These are phyloP conservation scores for Ogataea minuta DNA, from an alignment of 805 yeast species.

Conservation along the genomic window DNA sequence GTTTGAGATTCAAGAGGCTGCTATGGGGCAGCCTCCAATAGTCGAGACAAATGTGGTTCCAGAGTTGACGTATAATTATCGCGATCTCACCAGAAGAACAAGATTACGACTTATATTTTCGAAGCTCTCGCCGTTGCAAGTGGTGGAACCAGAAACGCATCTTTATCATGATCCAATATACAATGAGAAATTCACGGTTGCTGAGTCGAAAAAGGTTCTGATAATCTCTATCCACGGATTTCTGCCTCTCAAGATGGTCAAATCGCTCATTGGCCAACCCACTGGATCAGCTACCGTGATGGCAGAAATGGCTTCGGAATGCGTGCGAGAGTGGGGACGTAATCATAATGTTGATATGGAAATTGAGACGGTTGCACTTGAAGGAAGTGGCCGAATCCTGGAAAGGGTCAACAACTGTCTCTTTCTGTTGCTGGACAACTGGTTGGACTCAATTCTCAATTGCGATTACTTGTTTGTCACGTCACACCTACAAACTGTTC, in stretches of 20 bases:
- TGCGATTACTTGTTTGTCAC: conserved; percentile 85
- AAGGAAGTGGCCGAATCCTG: conserved; percentile 85
- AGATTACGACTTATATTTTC: conserved; percentile 27
- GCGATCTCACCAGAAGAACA: conserved; percentile 29
- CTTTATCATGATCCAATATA: conserved; percentile 24
- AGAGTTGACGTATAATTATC: conserved; percentile 24
- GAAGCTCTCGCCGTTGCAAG: conserved; percentile 13
- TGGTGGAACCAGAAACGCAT: conserved; percentile 31
- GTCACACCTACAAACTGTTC: conserved; percentile 91
- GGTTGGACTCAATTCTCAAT: conserved; percentile 50
- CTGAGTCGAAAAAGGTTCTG: conserved; percentile 50
- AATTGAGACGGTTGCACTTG: conserved; percentile 83
- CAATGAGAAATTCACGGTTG: conserved; percentile 4
- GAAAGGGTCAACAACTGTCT: conserved; percentile 77
- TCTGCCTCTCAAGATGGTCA: conserved; percentile 79
- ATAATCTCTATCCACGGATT: conserved; percentile 96
- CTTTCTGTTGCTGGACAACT: conserved; percentile 64
- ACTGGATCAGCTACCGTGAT: conserved; percentile 86
- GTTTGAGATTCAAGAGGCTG: conserved; percentile 29
- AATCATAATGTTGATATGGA: conserved; percentile 39
- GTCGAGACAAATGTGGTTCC: conserved; percentile 28
- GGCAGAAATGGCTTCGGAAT: conserved; percentile 75
- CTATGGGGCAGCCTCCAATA: conserved; percentile 2
- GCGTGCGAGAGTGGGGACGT: conserved; percentile 64
- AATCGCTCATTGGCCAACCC: conserved; percentile 86